These are phyloP conservation scores for Paspalum vaginatum DNA, from an alignment of 176 grass and related monocot species.

Conservation along the genomic window DNA sequence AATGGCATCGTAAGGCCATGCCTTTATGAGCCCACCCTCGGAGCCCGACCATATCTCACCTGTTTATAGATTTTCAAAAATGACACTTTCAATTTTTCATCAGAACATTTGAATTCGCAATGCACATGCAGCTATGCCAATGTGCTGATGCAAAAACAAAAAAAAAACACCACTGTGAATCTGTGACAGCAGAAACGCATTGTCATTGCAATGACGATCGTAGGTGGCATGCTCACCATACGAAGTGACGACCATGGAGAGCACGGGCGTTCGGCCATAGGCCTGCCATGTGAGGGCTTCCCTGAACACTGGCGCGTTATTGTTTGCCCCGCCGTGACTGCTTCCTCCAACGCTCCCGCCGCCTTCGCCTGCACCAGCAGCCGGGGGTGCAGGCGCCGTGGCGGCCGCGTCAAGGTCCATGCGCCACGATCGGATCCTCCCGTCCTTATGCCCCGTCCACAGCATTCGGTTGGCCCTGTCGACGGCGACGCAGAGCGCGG, in stretches of 20 bases:
- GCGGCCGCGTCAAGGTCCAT: slow-evolving; percentile 50
- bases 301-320: slow-evolving; percentile 53
- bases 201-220: slow-evolving; percentile 4
- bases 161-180: not conserved
- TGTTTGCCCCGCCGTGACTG: slow-evolving; percentile 33
- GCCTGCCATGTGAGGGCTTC: slow-evolving; percentile 90
- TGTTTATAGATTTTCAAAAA: slow-evolving; percentile 42
- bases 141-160: slow-evolving; percentile 13
- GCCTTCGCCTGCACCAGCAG: slow-evolving; percentile 30
- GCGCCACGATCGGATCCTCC: slow-evolving; percentile 85
- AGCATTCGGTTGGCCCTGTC: slow-evolving; percentile 74
- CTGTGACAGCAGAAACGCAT: slow-evolving; percentile 14
- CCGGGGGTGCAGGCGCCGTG: slow-evolving; percentile 20
- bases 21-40: slow-evolving; percentile 81
- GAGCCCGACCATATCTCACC: slow-evolving; percentile 98
- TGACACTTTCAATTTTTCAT: not conserved
- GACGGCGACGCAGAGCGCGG: slow-evolving; percentile 76
- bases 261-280: slow-evolving; percentile 67
- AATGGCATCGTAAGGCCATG: slow-evolving; percentile 91
- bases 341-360: slow-evolving; percentile 40
- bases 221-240: slow-evolving; percentile 58
- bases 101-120: not conserved
- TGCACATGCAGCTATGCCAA: slow-evolving; percentile 14
- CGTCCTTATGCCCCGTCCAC: slow-evolving; percentile 95
- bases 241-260: slow-evolving; percentile 83